These are phyloP conservation scores for Syzygium jambos DNA, from an alignment of 345 rosid species.

Conservation along the genomic window DNA sequence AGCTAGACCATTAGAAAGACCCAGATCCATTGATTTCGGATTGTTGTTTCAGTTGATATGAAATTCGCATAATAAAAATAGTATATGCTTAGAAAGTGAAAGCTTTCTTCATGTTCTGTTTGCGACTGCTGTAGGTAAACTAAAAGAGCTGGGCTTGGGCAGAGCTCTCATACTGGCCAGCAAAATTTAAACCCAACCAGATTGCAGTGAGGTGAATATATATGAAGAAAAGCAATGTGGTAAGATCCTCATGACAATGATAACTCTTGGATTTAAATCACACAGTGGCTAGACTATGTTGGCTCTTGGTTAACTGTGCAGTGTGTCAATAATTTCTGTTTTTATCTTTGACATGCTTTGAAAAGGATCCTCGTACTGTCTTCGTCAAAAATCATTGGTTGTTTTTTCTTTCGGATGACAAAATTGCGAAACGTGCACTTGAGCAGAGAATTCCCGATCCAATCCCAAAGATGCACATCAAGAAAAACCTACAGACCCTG, in stretches of 20 bases:
- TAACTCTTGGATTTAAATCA: neutral
- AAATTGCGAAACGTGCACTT: fast-evolving
- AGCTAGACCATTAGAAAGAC: neutral
- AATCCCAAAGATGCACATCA: neutral
- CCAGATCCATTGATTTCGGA: fast-evolving
- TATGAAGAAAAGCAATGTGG: neutral
- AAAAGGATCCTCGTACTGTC: neutral
- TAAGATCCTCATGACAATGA: neutral
- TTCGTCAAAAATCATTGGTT: neutral
- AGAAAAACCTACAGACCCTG: neutral
- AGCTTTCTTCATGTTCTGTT: neutral
- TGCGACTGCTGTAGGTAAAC: fast-evolving
- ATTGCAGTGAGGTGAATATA: neutral
- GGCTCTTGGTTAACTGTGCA: neutral
- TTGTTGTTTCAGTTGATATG: too few species aligned
- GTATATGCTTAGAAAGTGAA: neutral
- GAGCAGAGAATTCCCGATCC: fast-evolving
- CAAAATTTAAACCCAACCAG: neutral
- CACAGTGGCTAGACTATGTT: neutral
- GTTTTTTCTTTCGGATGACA: neutral
- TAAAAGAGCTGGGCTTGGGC: fast-evolving
- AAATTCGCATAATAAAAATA: neutral
- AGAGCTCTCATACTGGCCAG: neutral
- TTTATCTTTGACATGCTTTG: neutral
- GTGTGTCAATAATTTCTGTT: neutral